phyloP scores from a whole-genome alignment of 2,329 filamentous ascomycete genomes.

The Hortaea werneckii region DNA sequence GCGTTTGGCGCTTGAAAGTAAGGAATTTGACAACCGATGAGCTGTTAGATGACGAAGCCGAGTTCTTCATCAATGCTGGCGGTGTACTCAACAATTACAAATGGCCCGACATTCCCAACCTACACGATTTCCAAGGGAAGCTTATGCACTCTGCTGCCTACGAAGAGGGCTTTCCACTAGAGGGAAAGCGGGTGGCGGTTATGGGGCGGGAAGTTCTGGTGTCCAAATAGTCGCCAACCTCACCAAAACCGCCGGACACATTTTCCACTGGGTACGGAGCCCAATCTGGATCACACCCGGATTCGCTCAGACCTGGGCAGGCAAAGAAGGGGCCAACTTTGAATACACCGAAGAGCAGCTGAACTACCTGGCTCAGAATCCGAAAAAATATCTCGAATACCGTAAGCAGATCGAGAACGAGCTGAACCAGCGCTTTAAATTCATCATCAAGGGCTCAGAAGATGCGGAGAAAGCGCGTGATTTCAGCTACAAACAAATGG shows the following conservation, averaged over 20 bases:
- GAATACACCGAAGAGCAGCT: slow-evolving; percentile 34
- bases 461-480: slow-evolving; percentile 35
- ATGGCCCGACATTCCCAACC: slow-evolving; percentile 34
- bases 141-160: slow-evolving; percentile 35
- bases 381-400: slow-evolving; percentile 37
- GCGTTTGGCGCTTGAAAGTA: slow-evolving; percentile 30
- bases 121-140: slow-evolving; percentile 34
- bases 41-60: slow-evolving; percentile 23
- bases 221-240: slow-evolving; percentile 36
- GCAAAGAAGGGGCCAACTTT: slow-evolving; percentile 39
- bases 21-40: slow-evolving; percentile 25
- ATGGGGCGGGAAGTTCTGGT: slow-evolving; percentile 33
- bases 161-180: slow-evolving; percentile 30
- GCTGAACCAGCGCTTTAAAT: slow-evolving; percentile 44
- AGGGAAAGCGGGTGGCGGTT: slow-evolving; percentile 33
- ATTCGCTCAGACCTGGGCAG: slow-evolving; percentile 39
- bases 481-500: slow-evolving; percentile 32
- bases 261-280: slow-evolving; percentile 34
- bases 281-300: slow-evolving; percentile 41
- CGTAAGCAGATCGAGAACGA: slow-evolving; percentile 40
- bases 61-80: slow-evolving; percentile 36
- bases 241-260: slow-evolving; percentile 27
- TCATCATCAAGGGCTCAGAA: slow-evolving; percentile 41
- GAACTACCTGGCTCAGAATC: slow-evolving; percentile 30
- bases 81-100: slow-evolving; percentile 37